These are phyloP conservation scores for Geoglossum cookeanum DNA, from an alignment of 2,329 filamentous ascomycete species.

Conservation along the genomic window DNA sequence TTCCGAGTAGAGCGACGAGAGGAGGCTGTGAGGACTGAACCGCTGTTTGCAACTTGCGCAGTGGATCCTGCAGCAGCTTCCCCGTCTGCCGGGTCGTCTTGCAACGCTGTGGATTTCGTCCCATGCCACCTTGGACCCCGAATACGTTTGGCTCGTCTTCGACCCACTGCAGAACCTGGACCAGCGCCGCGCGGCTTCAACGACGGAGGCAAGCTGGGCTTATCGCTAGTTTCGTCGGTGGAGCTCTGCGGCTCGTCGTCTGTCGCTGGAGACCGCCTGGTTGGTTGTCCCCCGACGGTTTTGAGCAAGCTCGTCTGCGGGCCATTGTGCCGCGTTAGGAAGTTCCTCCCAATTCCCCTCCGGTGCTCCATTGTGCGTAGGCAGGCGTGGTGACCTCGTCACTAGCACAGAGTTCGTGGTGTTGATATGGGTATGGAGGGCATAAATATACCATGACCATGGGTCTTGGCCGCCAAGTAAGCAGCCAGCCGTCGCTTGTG, in stretches of 20 bases:
- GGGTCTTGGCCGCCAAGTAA: too few species aligned
- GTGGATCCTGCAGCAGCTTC: too few species aligned
- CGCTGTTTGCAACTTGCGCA: not conserved
- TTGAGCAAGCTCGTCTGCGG: not conserved
- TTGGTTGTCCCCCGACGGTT: not conserved
- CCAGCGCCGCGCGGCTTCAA: not conserved
- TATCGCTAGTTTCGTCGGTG: not conserved
- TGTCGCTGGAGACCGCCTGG: not conserved
- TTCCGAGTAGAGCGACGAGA: not conserved
- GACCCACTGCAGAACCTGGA: not conserved
- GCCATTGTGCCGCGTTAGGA: constrained; percentile 1
- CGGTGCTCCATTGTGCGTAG: not conserved
- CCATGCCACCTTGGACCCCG: not conserved
- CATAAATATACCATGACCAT: too few species aligned
- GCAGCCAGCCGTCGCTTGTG: too few species aligned
- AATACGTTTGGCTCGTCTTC: not conserved
- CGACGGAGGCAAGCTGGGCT: not conserved
- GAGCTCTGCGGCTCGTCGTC: not conserved
- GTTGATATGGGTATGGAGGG: too few species aligned
- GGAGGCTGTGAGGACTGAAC: not conserved
- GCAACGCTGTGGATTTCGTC: not conserved
- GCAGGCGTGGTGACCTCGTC: not conserved
- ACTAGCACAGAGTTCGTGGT: not conserved
- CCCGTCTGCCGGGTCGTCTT: not conserved
- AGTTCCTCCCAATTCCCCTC: not conserved